Base-by-base conservation (phyloP, 768 basidiomycete species). In the Lentinula detonsa region DNA sequence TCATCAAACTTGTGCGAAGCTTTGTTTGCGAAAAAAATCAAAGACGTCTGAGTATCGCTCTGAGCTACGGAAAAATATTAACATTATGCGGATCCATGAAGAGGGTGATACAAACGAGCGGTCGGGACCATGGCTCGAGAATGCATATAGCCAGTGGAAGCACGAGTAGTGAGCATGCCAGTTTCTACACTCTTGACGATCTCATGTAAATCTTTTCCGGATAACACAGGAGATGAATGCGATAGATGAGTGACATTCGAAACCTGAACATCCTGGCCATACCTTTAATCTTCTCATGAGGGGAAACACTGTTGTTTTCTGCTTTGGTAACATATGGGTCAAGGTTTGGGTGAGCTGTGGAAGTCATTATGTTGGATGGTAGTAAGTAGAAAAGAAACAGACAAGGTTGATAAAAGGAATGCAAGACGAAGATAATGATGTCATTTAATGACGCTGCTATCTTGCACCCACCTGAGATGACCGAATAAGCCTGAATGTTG, bases 41-140 rank as follows among this genome's bases (percentile, higher is more conserved):
- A 81, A 46, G 76, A 81, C 60, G 86, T 66, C 61, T 85, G 80
- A 31, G 75, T 76, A 9, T 80, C 75, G 21, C 64, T 71, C 64
- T 72, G 73, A 6, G 74, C 86, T 87, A 61, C 45, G 7, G 23
- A 18, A 28, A 55, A 13, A 35, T 11, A n/a, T 37, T 10, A 16
- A 21, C 23, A 46, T 18, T 43, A 16, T 13, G 10, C 28, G n/a
- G 16, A 23, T 51, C 37, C 7, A 49, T 43, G 13, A 54, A 42
- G 46, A 13, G 53, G 13, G 42, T 2, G 23, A 64, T 4, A 71
- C 85, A 46, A 65, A 90, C 90, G 82, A 42, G 80, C 75, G n/a
- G 82, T 77, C 18, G 88, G 88, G 15, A 81, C 78, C 93, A 95
- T 95, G 28, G 87, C 87, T 60, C 93, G 82, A 7, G 91, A 85